These are phyloP conservation scores for Nemania diffusa DNA, from an alignment of 2,329 filamentous ascomycete genomes.

Conservation along the genomic window DNA sequence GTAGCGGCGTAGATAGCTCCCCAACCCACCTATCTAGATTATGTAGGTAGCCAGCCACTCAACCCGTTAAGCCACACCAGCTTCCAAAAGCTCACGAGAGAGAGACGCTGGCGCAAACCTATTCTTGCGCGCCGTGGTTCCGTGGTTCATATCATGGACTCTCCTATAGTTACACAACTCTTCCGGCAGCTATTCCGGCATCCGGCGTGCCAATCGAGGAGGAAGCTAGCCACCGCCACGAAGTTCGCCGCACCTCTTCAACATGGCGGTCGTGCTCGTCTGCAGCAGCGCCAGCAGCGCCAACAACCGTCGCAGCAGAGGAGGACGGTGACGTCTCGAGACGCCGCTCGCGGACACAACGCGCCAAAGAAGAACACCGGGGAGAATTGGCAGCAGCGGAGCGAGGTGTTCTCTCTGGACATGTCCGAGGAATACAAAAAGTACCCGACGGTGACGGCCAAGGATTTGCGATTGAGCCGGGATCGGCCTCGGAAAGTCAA, in stretches of 20 bases:
- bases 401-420: constrained; percentile 78
- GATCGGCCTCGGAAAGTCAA: constrained; percentile 88
- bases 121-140: constrained; percentile 36
- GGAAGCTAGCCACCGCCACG: constrained; percentile 50
- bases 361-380: constrained; percentile 58
- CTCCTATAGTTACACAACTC: constrained; percentile 78
- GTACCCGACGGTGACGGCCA: constrained; percentile 87
- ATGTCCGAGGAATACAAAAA: constrained; percentile 81
- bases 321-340: constrained; percentile 46
- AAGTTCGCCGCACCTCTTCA: constrained; percentile 52
- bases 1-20: no score
- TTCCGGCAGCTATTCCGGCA: constrained; percentile 88
- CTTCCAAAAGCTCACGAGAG: constrained; percentile 35
- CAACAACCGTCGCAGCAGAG: constrained; percentile 45
- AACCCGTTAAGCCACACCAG: no score
- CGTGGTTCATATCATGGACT: constrained; percentile 73
- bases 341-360: constrained; percentile 44
- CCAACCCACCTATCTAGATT: no score
- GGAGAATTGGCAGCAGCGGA: constrained; percentile 87
- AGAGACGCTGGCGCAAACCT: constrained; percentile 29
- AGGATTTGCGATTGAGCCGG: constrained; percentile 75
- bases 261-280: constrained; percentile 53
- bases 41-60: no score
- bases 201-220: constrained; percentile 68
- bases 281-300: constrained; percentile 30